Conservation (phyloP, 208 protist species). For the Leishmania tarentolae region DNA sequence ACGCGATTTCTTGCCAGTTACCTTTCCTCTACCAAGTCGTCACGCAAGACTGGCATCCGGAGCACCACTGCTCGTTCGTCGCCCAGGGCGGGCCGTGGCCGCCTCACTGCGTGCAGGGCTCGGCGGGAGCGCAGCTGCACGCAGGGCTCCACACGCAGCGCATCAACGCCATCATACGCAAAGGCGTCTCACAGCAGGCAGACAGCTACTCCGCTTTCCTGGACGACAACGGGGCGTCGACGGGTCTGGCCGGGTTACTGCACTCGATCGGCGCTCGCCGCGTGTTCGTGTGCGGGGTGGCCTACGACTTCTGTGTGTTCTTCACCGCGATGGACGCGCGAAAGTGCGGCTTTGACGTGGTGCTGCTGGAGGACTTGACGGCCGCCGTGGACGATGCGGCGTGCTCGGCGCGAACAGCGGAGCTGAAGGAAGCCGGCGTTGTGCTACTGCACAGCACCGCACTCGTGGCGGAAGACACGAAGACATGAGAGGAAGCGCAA, state of each 20-base stretch:
- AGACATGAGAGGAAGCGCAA: constrained; percentile 2
- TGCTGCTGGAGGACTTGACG: constrained; percentile 60
- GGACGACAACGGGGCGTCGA: constrained; percentile 38
- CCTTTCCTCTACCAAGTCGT: constrained; percentile 49
- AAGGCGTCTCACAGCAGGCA: constrained; percentile 27
- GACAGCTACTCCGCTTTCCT: constrained; percentile 78
- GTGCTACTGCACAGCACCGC: neutral
- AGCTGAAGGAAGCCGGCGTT: constrained; percentile 12
- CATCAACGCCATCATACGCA: constrained; percentile 39
- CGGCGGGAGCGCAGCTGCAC: constrained; percentile 46
- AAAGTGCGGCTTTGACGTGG: constrained; percentile 40
- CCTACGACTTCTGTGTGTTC: constrained; percentile 73
- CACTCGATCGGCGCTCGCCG: constrained; percentile 40
- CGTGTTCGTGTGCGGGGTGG: constrained; percentile 73
- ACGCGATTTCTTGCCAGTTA: constrained; percentile 22
- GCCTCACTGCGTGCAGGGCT: constrained; percentile 56
- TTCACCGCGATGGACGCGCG: constrained; percentile 57
- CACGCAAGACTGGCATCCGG: constrained; percentile 73
- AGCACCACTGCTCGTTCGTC: constrained; percentile 61
- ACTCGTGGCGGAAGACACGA: neutral
- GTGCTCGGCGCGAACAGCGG: neutral
- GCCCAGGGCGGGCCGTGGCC: constrained; percentile 57
- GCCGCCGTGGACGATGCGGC: constrained; percentile 31
- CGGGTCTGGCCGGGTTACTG: constrained; percentile 50
- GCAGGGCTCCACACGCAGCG: constrained; percentile 19